phyloP scores from a whole-genome alignment of 805 yeast genomes.

The Tetrapisispora pingtungensis region DNA sequence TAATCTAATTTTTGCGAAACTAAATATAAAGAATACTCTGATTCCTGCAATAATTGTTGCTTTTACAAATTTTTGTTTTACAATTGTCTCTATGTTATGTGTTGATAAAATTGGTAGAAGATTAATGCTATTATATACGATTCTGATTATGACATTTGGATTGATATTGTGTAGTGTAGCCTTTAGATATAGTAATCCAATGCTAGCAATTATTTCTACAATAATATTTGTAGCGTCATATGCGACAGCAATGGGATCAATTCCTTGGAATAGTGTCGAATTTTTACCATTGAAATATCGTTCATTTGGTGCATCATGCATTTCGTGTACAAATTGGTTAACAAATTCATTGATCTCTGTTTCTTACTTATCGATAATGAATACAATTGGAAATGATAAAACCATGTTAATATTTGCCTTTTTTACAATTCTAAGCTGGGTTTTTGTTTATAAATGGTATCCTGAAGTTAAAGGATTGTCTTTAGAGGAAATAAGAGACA shows the following conservation, averaged over 20 bases:
- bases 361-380: slow-evolving; percentile 29
- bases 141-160: slow-evolving; percentile 33
- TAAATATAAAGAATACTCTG: slow-evolving; percentile 34
- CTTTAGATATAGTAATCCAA: slow-evolving; percentile 14
- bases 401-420: slow-evolving; percentile 30
- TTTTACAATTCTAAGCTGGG: slow-evolving; percentile 30
- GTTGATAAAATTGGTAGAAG: slow-evolving; percentile 44
- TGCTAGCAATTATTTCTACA: slow-evolving; percentile 25
- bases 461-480: slow-evolving; percentile 39
- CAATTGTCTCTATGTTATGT: slow-evolving; percentile 40
- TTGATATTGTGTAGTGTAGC: slow-evolving; percentile 28
- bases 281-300: slow-evolving; percentile 35
- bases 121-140: slow-evolving; percentile 34
- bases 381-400: slow-evolving; percentile 22
- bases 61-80: slow-evolving; percentile 44
- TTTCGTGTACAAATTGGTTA: slow-evolving; percentile 36
- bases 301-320: slow-evolving; percentile 34
- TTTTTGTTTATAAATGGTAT: slow-evolving; percentile 31
- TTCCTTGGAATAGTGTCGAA: slow-evolving; percentile 39
- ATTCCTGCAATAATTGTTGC: slow-evolving; percentile 47
- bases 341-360: slow-evolving; percentile 31
- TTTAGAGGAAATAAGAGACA: slow-evolving; percentile 33
- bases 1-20: slow-evolving; percentile 42
- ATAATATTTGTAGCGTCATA: slow-evolving; percentile 33
- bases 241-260: slow-evolving; percentile 36